phyloP scores from a whole-genome alignment of 2,329 filamentous ascomycete genomes.

The Mariannaea sp. region DNA sequence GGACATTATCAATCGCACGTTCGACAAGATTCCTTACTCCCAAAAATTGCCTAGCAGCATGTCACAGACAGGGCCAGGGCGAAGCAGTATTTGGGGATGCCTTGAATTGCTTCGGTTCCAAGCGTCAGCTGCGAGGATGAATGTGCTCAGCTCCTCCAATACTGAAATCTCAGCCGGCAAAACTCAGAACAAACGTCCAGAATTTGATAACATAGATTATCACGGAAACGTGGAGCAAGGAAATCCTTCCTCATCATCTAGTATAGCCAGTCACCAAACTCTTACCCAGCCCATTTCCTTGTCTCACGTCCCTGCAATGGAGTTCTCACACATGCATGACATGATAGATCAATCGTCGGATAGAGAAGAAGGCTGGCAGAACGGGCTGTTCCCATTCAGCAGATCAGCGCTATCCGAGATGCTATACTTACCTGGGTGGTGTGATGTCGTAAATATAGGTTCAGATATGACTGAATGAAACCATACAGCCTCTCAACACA shows the following conservation, averaged over 20 bases:
- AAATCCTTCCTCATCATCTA: not conserved
- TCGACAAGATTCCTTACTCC: not conserved
- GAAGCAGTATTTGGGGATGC: conserved; percentile 15
- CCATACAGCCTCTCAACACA: too few relatives aligned
- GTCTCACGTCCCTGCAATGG: too few relatives aligned
- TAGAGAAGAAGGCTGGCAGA: not conserved
- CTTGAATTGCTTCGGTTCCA: conserved; percentile 6
- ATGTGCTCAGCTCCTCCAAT: not conserved
- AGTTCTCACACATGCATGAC: not conserved
- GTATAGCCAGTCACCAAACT: not conserved
- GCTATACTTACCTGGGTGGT: conserved; percentile 7
- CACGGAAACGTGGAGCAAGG: too few relatives aligned
- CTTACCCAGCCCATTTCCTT: not conserved
- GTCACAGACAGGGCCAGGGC: not conserved
- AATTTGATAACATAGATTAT: too few relatives aligned
- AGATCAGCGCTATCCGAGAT: conserved; percentile 1
- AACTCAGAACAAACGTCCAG: not conserved
- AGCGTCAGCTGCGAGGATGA: conserved; percentile 6
- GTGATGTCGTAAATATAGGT: conserved; percentile 1
- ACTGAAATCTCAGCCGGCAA: not conserved
- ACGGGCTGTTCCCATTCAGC: not conserved
- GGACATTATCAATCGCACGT: conserved; percentile 4
- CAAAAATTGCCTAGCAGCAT: not conserved
- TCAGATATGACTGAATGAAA: too few relatives aligned
- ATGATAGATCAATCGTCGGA: not conserved